phyloP scores from a whole-genome alignment of 2,329 filamentous ascomycete species.

The Epichloe sibirici region DNA sequence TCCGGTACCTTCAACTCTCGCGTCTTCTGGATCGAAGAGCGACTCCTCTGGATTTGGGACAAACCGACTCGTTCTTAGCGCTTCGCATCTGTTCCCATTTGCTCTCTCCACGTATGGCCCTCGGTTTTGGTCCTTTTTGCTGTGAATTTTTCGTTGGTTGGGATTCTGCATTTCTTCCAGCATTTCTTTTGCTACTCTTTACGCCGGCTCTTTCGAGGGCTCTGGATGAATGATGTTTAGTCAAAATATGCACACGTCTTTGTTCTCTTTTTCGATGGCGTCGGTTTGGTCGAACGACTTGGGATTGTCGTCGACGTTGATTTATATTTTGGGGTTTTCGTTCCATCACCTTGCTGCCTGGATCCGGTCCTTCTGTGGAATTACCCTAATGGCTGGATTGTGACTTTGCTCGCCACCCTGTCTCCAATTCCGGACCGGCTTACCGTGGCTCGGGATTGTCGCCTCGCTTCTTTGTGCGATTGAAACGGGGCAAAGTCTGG shows the following conservation, averaged over 20 bases:
- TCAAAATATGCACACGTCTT: constrained; percentile 7
- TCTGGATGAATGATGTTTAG: constrained; percentile 22
- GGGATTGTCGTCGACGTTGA: background rate
- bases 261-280: constrained; percentile 12
- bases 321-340: constrained; percentile 10
- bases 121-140: constrained; percentile 4
- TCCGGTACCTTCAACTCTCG: constrained; percentile 11
- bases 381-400: constrained; percentile 11
- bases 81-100: constrained; percentile 1
- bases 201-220: constrained; percentile 8
- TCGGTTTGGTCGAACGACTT: constrained; percentile 12
- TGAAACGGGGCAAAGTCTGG: constrained; percentile 27
- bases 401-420: constrained; percentile 7
- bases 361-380: constrained; percentile 17
- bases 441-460: constrained; percentile 10
- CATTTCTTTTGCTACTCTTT: background rate
- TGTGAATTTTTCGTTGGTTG: constrained; percentile 14
- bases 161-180: background rate
- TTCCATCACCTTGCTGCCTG: constrained; percentile 22
- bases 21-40: constrained; percentile 7
- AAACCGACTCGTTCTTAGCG: constrained; percentile 3
- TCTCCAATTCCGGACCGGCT: constrained; percentile 7
- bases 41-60: constrained; percentile 2
- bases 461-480: constrained; percentile 5
- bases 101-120: background rate